phyloP scores from a whole-genome alignment of 257 asterid species.

The Plectranthus barbatus region DNA sequence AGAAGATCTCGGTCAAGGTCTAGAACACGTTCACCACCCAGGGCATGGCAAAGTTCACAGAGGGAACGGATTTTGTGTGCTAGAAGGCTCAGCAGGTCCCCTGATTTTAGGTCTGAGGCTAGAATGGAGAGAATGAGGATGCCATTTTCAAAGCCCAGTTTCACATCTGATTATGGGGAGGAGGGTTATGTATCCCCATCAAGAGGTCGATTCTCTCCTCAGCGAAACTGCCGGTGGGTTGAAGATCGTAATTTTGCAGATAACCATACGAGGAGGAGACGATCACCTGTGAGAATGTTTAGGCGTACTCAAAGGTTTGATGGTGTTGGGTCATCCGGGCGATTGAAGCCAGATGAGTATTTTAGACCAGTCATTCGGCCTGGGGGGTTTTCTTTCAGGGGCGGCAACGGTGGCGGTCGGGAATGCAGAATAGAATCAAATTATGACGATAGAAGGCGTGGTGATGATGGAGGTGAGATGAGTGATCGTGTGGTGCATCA shows the following conservation, averaged over 20 bases:
- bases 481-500: slow-evolving; percentile 16
- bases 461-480: slow-evolving; percentile 32
- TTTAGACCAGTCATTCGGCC: slow-evolving; percentile 28
- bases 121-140: slow-evolving; percentile 44
- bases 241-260: slow-evolving; percentile 38
- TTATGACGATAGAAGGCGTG: slow-evolving; percentile 37
- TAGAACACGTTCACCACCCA: slow-evolving; percentile 80
- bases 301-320: slow-evolving; percentile 40
- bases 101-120: slow-evolving; percentile 51
- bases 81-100: slow-evolving; percentile 54
- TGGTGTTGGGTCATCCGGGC: slow-evolving; percentile 29
- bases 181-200: slow-evolving; percentile 42
- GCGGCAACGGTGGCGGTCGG: slow-evolving; percentile 14
- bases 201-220: slow-evolving; percentile 48
- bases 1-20: slow-evolving; percentile 75
- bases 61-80: slow-evolving; percentile 35
- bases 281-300: slow-evolving; percentile 44
- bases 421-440: slow-evolving; percentile 23
- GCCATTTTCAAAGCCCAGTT: slow-evolving; percentile 39
- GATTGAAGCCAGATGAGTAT: slow-evolving; percentile 37
- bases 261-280: slow-evolving; percentile 33
- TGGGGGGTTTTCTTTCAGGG: slow-evolving; percentile 31
- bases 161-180: slow-evolving; percentile 42
- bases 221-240: slow-evolving; percentile 33
- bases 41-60: slow-evolving; percentile 44